A percentile compares a stretch with the other conserved stretches of the same genome.
Conservation (phyloP, 192 early-diverging fungal genomes). For the Tieghemiomyces parasiticus region DNA sequence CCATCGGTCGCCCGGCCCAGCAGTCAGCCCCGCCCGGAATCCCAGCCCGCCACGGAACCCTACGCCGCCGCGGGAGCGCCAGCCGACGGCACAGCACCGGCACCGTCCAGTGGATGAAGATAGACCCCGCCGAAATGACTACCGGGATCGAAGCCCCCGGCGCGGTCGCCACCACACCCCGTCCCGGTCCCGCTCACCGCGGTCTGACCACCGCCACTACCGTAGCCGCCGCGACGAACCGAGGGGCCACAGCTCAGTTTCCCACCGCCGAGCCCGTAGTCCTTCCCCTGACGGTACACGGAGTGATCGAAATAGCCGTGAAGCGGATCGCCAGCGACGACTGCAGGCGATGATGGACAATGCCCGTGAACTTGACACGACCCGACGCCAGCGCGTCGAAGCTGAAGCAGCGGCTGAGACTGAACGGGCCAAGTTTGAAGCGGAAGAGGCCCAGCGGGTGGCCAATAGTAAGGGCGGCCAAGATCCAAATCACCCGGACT, state of each 20-base stretch:
- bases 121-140: too few relatives aligned
- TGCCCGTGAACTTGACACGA: slow-evolving; percentile 19
- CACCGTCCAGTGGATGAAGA: too few relatives aligned
- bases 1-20: too few relatives aligned
- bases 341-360: slow-evolving; percentile 27
- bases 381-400: slow-evolving; percentile 18
- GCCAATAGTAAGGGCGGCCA: background rate
- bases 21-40: too few relatives aligned
- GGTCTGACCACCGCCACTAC: slow-evolving; percentile 4
- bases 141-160: slow-evolving; percentile 2
- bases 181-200: slow-evolving; percentile 12
- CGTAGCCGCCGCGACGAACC: background rate
- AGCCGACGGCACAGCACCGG: too few relatives aligned
- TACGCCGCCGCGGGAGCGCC: too few relatives aligned
- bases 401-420: too few relatives aligned
- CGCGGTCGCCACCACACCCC: slow-evolving; percentile 14
- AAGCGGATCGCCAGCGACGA: slow-evolving; percentile 13
- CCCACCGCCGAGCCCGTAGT: background rate
- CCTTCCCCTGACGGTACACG: background rate
- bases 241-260: slow-evolving; percentile 1
- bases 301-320: slow-evolving; percentile 7
- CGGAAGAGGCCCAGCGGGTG: slow-evolving; percentile 15
- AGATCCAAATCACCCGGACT: background rate
- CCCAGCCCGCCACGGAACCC: too few relatives aligned
- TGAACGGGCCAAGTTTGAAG: slow-evolving; percentile 13